phyloP scores from a whole-genome alignment of 2,329 filamentous ascomycete genomes.

The Phaeophleospora eucalypticola region DNA sequence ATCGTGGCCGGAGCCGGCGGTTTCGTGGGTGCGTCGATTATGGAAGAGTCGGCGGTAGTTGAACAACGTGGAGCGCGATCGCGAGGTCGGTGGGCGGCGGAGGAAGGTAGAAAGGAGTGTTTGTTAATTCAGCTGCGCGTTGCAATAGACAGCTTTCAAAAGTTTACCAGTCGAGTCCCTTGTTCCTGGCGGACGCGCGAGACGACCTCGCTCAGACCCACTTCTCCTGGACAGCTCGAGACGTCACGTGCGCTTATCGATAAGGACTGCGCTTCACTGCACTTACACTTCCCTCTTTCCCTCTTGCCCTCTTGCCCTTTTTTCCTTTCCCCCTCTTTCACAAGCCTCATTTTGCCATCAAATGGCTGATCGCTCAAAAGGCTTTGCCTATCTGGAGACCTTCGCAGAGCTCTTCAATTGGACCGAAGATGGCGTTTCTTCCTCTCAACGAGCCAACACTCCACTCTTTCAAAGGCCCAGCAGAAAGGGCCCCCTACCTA shows the following conservation, averaged over 20 bases:
- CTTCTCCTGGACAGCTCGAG: no score
- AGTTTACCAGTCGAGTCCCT: no score
- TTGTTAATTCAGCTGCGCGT: neutral
- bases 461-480: conserved; percentile 30
- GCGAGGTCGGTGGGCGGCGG: no score
- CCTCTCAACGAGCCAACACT: conserved; percentile 37
- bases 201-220: no score
- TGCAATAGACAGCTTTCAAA: conserved; percentile 4
- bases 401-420: conserved; percentile 38
- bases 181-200: no score
- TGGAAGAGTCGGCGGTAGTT: neutral
- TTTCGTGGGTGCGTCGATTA: conserved; percentile 3
- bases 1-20: conserved; percentile 7
- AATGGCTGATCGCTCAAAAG: conserved; percentile 9
- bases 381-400: conserved; percentile 41
- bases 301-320: no score
- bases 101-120: neutral
- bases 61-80: no score
- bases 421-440: conserved; percentile 31
- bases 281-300: no score
- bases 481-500: neutral
- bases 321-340: neutral
- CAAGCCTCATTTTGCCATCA: no score
- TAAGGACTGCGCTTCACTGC: no score
- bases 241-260: neutral